Conservation (phyloP, 78 protist species). For the Mastigamoeba balamuthi region DNA sequence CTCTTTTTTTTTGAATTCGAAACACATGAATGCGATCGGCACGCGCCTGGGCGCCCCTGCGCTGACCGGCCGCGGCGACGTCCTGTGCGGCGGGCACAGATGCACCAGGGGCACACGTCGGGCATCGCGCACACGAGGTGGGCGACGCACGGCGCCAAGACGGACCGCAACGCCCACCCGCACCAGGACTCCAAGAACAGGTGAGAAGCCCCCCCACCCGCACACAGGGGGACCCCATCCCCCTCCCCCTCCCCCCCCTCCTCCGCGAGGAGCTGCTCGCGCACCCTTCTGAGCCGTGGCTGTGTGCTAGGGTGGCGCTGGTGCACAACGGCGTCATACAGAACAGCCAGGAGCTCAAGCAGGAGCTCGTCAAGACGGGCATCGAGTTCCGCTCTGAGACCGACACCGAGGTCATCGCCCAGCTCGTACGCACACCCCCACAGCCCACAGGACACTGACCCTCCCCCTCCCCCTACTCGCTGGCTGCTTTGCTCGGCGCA, state of each 20-base stretch:
- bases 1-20: too few relatives aligned
- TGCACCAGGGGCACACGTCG: too few relatives aligned
- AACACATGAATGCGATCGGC: too few relatives aligned
- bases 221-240: too few relatives aligned
- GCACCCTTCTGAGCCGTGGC: background rate
- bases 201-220: too few relatives aligned
- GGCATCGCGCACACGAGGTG: conserved; percentile 55
- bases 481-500: background rate
- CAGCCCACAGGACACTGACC: background rate
- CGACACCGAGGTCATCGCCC: conserved; percentile 91
- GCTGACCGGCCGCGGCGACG: too few relatives aligned
- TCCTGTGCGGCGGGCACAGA: too few relatives aligned
- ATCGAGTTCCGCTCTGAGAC: conserved; percentile 70
- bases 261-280: too few relatives aligned
- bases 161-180: conserved; percentile 59
- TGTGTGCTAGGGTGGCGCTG: conserved; percentile 17
- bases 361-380: conserved; percentile 35
- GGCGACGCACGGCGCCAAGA: conserved; percentile 63
- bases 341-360: conserved; percentile 16
- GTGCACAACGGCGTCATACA: conserved; percentile 61
- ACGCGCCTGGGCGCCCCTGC: too few relatives aligned
- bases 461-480: background rate
- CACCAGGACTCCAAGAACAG: conserved; percentile 31
- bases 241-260: too few relatives aligned
- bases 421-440: conserved; percentile 26